Conservation (phyloP, 768 basidiomycete genomes). For the Omphalotus guepiniiformis region DNA sequence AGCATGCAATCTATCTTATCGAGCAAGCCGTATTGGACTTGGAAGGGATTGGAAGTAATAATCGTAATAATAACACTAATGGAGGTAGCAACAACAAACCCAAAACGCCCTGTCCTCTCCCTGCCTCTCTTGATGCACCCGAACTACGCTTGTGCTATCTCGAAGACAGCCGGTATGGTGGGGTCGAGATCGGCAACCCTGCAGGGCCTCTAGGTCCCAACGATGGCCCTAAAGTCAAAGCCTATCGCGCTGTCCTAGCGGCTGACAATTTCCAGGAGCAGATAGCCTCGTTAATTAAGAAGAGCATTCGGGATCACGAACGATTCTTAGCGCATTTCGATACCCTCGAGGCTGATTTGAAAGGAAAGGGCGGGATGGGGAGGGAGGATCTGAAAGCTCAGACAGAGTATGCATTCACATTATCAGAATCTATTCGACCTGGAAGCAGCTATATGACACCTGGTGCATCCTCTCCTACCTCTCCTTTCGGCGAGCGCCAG, state of each 20-base stretch:
- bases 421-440: slow-evolving; percentile 65
- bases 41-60: slow-evolving; percentile 56
- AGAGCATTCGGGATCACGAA: slow-evolving; percentile 81
- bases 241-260: slow-evolving; percentile 59
- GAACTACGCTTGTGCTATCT: slow-evolving; percentile 78
- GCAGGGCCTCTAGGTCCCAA: slow-evolving; percentile 68
- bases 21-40: slow-evolving; percentile 68
- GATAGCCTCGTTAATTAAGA: slow-evolving; percentile 56
- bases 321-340: slow-evolving; percentile 83
- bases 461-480: slow-evolving; percentile 13
- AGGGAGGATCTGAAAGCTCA: slow-evolving; percentile 43
- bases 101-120: background rate
- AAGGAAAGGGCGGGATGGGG: slow-evolving; percentile 17
- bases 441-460: slow-evolving; percentile 37
- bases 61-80: slow-evolving; percentile 39
- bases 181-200: slow-evolving; percentile 77
- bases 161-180: slow-evolving; percentile 74
- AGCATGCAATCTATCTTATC: slow-evolving; percentile 71
- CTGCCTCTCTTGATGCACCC: slow-evolving; percentile 31
- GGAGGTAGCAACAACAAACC: background rate
- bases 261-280: slow-evolving; percentile 56
- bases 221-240: slow-evolving; percentile 54
- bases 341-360: slow-evolving; percentile 42
- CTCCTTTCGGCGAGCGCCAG: slow-evolving; percentile 20
- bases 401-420: slow-evolving; percentile 62